A percentile compares a stretch with the other conserved stretches of the same genome.
phyloP scores from a whole-genome alignment of 495 filamentous ascomycete species.

The Corynascus novoguineensis region DNA sequence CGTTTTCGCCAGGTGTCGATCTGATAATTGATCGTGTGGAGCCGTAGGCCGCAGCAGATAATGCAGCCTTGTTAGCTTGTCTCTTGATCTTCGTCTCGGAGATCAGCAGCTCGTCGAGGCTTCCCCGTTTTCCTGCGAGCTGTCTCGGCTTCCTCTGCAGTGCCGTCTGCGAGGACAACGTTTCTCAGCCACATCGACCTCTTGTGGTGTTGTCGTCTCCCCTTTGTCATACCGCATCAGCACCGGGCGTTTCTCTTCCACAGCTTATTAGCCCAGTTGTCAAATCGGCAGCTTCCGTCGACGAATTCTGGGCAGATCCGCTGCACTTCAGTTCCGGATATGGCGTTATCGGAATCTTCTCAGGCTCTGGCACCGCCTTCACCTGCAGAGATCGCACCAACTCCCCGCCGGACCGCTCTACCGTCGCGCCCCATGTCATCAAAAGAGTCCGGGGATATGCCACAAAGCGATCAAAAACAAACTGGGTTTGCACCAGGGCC shows the following conservation, averaged over 20 bases:
- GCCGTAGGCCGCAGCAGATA: not conserved
- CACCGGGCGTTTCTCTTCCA: not conserved
- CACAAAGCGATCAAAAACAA: slow-evolving; percentile 6
- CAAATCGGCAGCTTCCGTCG: slow-evolving; percentile 9
- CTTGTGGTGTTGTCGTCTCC: not conserved
- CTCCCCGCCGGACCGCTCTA: slow-evolving; percentile 28
- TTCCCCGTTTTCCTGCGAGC: not conserved
- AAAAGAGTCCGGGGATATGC: slow-evolving; percentile 5
- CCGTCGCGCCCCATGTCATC: slow-evolving; percentile 24
- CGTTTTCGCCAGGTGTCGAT: slow-evolving; percentile 12
- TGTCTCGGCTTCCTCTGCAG: no score
- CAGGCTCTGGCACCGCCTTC: slow-evolving; percentile 8
- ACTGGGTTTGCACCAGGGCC: not conserved
- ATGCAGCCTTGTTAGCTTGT: slow-evolving; percentile 4
- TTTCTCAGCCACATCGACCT: not conserved
- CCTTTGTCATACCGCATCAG: not conserved
- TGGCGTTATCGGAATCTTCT: slow-evolving; percentile 22
- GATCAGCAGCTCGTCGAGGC: not conserved
- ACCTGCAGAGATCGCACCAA: slow-evolving; percentile 9
- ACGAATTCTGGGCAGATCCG: not conserved
- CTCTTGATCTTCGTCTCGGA: not conserved
- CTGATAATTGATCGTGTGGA: slow-evolving; percentile 21
- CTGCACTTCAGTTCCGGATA: not conserved
- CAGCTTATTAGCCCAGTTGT: not conserved
- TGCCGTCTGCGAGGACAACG: not conserved